Base-by-base conservation (phyloP, 768 basidiomycete species). In the Lactarius deliciosus region DNA sequence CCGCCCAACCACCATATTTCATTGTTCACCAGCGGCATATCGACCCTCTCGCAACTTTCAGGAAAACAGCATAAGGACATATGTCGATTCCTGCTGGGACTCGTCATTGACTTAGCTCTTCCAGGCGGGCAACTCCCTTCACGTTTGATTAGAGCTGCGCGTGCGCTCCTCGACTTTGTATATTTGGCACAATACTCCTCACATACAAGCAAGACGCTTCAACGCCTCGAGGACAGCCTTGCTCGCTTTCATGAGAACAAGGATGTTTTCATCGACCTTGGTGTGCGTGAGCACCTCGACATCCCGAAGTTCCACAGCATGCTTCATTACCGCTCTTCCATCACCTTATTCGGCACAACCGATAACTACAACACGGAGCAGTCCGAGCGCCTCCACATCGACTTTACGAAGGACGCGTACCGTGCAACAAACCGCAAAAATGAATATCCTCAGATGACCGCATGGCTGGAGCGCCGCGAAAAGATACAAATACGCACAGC, bases 331-430 rank as follows among this genome's bases (percentile, higher is more conserved):
- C 5, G 13, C 3, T 28, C 30, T 1, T 66, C 64, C 0, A 73
- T 76, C n/a, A 50, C 91, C 94, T 73, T 91, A 91, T 5, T 94
- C 90, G 1, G 85, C 91, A 1, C 79, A 6, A 41, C 16, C 2
- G 41, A 41, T 16, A 18, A 41, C 16, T 41, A 41, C 41, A 41
- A 41, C 16, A 41, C 16, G 5, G 16, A 41, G 16, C 15, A 41
- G 15, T 41, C 16, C 4, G 18, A 41, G 16, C 41, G 6, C 15
- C 41, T 41, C 16, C 41, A 41, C 6, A 41, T 41, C 16, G 16
- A 41, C 5, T 30, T 16, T 16, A 15, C 40, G 3, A 41, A 41
- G 40, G 6, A 5, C 3, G 5, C 15, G 15, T 41, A 16, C 16
- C 5, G 16, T 16, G 15, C 40, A 15, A 41, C 15, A 15, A 41